Base-by-base conservation (phyloP, 2,329 filamentous ascomycete genomes). In the Alternaria alternata region DNA sequence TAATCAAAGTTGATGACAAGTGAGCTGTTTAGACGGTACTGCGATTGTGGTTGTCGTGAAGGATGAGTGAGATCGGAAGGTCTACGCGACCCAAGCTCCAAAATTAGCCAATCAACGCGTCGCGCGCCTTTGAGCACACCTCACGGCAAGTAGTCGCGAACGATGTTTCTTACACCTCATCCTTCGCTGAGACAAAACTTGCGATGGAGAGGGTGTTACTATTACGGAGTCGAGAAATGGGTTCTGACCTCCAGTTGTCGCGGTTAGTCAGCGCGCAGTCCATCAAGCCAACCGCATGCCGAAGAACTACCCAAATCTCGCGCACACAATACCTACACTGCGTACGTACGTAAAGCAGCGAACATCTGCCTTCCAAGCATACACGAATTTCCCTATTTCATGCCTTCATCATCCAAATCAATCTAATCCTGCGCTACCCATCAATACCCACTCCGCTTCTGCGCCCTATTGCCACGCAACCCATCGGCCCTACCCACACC, bases 81-180 rank as follows among this genome's bases (percentile, higher is more conserved):
- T 60, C 47, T 18, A 51, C 53, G 30, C 51, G 57, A 51, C 52
- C 43, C 57, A 22, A 51, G 41, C 51, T 54, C 28, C 32, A 2
- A 14, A 22, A 9, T 7, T 8, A 39, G 24, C 57, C 57, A 60
- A 60, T 57, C 57, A 57, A 55, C 41, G 47, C 39, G 8, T 18
- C 28, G 20, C 28, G 34, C 34, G 22, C 18, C 18, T 7, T 32
- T 20, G 20, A 41, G 22, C 20, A 18, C 22, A 26, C 34, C 8
- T 18, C 20, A 26, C n/a, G 44, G 43, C 44, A 48, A 30, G 43
- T 57, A 51, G 26, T 38, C 38, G 38, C 54, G 54, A 49, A 22
- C 24, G 36, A 51, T 26, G 22, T 2, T n/a, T 24, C 20, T 36
- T 38, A 26, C 46, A 49, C 20, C 46, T 49, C 32, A 36, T 3